Evolutionary conservation across 1,284 basidiomycete genomes (phyloP).

Genomic region (Chalciporus piperatoides): DNA sequence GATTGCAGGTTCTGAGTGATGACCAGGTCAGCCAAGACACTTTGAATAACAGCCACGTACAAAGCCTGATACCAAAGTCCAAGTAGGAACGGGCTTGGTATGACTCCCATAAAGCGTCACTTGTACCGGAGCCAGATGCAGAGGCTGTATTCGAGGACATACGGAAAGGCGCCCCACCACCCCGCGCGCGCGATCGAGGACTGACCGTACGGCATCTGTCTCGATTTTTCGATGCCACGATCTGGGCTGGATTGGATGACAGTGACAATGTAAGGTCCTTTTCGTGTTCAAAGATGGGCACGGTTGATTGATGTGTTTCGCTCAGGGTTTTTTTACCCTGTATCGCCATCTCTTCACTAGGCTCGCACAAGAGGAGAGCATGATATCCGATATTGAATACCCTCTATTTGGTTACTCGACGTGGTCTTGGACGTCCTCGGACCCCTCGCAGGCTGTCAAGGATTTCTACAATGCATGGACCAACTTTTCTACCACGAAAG

Average conservation of each 20-base stretch:
- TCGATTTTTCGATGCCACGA: slow-evolving; percentile 79
- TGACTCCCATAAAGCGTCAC: slow-evolving; percentile 89
- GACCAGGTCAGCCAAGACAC: slow-evolving; percentile 66
- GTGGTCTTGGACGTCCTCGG: slow-evolving; percentile 63
- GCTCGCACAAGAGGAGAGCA: slow-evolving; percentile 78
- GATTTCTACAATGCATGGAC: slow-evolving; percentile 87
- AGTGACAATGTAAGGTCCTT: slow-evolving; percentile 54
- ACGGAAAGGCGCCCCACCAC: slow-evolving; percentile 62
- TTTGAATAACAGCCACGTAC: slow-evolving; percentile 1
- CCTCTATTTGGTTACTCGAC: slow-evolving; percentile 84
- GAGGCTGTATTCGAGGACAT: slow-evolving; percentile 85
- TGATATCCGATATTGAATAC: slow-evolving; percentile 54
- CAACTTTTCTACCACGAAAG: slow-evolving; percentile 86
- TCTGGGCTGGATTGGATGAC: slow-evolving; percentile 74
- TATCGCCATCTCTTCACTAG: slow-evolving; percentile 88
- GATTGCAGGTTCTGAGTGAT: slow-evolving; percentile 74
- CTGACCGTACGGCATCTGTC: slow-evolving; percentile 79
- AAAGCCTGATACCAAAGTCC: slow-evolving; percentile 23
- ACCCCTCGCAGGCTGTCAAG: slow-evolving; percentile 47
- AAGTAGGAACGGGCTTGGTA: slow-evolving; percentile 97
- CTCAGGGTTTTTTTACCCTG: slow-evolving; percentile 86
- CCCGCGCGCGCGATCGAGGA: slow-evolving; percentile 74
- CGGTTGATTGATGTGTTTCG: not conserved
- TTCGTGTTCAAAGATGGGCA: not conserved
- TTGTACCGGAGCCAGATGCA: slow-evolving; percentile 79